Conservation (phyloP, 2,329 filamentous ascomycete species). For the Fusarium buharicum region DNA sequence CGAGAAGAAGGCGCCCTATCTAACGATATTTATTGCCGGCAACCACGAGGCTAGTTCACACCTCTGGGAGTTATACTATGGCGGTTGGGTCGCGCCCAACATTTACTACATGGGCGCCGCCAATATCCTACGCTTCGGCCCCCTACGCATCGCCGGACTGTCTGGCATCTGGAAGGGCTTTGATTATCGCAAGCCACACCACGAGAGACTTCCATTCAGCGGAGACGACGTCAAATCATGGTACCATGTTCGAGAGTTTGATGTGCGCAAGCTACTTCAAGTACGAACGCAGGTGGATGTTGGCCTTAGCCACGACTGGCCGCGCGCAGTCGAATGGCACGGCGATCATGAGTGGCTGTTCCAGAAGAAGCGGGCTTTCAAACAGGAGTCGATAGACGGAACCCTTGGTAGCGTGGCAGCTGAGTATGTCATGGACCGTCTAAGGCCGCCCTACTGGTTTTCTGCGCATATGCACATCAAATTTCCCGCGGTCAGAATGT, state of each 20-base stretch:
- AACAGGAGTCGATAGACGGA: slow-evolving; percentile 78
- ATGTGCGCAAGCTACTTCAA: slow-evolving; percentile 88
- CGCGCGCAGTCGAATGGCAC: slow-evolving; percentile 80
- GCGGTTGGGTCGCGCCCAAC: slow-evolving; percentile 95
- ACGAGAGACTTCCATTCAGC: slow-evolving; percentile 87
- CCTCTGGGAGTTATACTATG: slow-evolving; percentile 92
- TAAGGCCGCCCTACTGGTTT: slow-evolving; percentile 91
- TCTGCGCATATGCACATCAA: slow-evolving; percentile 93
- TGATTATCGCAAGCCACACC: slow-evolving; percentile 85
- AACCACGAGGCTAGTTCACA: slow-evolving; percentile 96
- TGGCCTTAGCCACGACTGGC: slow-evolving; percentile 96
- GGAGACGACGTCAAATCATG: slow-evolving; percentile 79
- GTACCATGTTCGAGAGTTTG: slow-evolving; percentile 90
- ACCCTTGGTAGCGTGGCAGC: slow-evolving; percentile 84
- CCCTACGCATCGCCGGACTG: slow-evolving; percentile 86
- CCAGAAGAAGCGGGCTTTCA: slow-evolving; percentile 77
- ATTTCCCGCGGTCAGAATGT: slow-evolving; percentile 76
- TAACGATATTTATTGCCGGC: slow-evolving; percentile 91
- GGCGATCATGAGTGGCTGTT: slow-evolving; percentile 78
- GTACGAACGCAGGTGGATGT: slow-evolving; percentile 89
- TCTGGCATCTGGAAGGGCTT: slow-evolving; percentile 96
- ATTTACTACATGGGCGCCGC: slow-evolving; percentile 97
- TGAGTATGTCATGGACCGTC: slow-evolving; percentile 79
- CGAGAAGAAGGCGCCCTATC: slow-evolving; percentile 77
- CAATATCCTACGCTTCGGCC: slow-evolving; percentile 85